phyloP scores from a whole-genome alignment of 2,329 filamentous ascomycete genomes.

The Neonectria sp. region DNA sequence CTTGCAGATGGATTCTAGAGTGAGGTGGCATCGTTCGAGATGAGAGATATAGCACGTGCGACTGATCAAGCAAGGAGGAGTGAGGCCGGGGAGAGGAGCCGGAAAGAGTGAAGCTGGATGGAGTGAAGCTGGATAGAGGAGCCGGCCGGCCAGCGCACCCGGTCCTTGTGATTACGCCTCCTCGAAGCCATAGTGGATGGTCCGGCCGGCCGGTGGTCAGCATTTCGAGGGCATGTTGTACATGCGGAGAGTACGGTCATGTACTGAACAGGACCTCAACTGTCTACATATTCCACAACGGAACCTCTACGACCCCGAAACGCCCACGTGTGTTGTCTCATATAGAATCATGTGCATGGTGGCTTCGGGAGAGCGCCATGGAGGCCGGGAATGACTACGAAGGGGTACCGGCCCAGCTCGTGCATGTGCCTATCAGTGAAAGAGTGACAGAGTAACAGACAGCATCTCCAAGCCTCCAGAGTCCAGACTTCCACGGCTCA shows the following conservation, averaged over 20 bases:
- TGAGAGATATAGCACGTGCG: background rate
- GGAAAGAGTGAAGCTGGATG: background rate
- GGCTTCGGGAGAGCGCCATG: slow-evolving; percentile 21
- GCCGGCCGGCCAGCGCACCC: background rate
- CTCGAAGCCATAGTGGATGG: background rate
- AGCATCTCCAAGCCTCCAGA: background rate
- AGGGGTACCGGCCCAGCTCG: too few relatives aligned
- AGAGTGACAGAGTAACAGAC: too few relatives aligned
- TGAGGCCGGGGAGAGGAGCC: background rate
- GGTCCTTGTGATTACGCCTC: background rate
- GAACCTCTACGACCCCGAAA: background rate
- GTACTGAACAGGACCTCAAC: background rate
- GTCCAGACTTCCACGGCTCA: background rate
- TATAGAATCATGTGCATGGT: slow-evolving; percentile 12
- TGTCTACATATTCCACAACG: background rate
- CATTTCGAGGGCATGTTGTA: background rate
- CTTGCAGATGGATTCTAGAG: background rate
- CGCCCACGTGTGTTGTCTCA: slow-evolving; percentile 7
- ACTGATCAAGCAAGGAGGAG: background rate
- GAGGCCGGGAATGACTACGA: too few relatives aligned
- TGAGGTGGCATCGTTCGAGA: slow-evolving; percentile 12
- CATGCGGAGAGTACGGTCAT: background rate
- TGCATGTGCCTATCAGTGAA: slow-evolving; percentile 6
- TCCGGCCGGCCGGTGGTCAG: slow-evolving; percentile 13
- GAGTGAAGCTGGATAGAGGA: background rate